Conservation (phyloP, 2,329 filamentous ascomycete species). For the Apiospora marii region DNA sequence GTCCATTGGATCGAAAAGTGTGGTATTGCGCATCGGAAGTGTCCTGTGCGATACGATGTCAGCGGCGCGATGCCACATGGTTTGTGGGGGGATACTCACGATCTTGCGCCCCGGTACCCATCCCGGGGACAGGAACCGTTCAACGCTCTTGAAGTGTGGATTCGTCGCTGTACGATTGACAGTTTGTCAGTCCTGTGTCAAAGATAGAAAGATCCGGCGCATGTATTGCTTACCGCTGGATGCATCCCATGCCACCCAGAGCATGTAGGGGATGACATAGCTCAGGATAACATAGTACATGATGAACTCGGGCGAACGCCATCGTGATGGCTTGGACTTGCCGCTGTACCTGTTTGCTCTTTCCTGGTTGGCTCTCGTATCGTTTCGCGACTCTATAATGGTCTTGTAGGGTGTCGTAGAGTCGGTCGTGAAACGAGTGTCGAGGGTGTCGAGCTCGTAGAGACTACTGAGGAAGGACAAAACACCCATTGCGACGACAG, state of each 20-base stretch:
- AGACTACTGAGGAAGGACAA: slow-evolving; percentile 50
- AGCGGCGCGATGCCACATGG: slow-evolving; percentile 25
- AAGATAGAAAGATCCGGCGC: not conserved
- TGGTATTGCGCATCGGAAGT: slow-evolving; percentile 89
- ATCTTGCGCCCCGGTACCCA: slow-evolving; percentile 95
- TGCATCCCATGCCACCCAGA: slow-evolving; percentile 86
- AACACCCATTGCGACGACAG: slow-evolving; percentile 46
- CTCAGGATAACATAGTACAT: slow-evolving; percentile 77
- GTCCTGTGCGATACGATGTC: slow-evolving; percentile 62
- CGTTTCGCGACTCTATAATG: slow-evolving; percentile 59
- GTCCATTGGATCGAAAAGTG: slow-evolving; percentile 85
- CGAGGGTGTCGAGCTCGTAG: slow-evolving; percentile 71
- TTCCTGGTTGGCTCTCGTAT: slow-evolving; percentile 50
- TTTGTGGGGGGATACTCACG: slow-evolving; percentile 55
- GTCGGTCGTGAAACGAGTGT: slow-evolving; percentile 71
- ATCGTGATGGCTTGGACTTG: slow-evolving; percentile 71
- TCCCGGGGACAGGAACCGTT: slow-evolving; percentile 74
- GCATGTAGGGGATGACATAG: slow-evolving; percentile 81
- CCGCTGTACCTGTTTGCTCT: slow-evolving; percentile 52
- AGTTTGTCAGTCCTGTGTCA: not conserved
- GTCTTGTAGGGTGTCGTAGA: slow-evolving; percentile 72
- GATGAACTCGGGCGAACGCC: slow-evolving; percentile 87
- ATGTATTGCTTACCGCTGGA: slow-evolving; percentile 71
- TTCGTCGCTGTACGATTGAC: slow-evolving; percentile 68
- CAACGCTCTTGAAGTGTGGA: slow-evolving; percentile 80